Percentiles rank a stretch among this genome's conserved stretches.
These are phyloP conservation scores for Aurifilum marmelostoma DNA, from an alignment of 2,329 filamentous ascomycete species.

Conservation along the genomic window DNA sequence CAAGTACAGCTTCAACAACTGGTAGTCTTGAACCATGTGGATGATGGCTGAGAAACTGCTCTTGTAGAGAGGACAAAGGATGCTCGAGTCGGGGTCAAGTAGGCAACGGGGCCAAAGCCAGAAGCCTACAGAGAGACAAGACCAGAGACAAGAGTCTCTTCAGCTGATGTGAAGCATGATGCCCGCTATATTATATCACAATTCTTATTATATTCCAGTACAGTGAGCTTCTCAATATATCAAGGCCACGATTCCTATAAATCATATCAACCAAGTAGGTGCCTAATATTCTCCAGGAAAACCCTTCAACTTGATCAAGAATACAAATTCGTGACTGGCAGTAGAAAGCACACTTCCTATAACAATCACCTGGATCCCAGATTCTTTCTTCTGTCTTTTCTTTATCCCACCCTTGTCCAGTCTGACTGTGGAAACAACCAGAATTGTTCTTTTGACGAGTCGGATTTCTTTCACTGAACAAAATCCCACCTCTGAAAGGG, in stretches of 20 bases:
- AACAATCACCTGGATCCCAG: not conserved
- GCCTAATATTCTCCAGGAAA: not conserved
- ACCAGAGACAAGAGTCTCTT: not conserved
- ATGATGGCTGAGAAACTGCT: too few relatives aligned
- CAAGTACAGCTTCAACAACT: too few relatives aligned
- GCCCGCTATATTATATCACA: not conserved
- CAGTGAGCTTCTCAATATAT: not conserved
- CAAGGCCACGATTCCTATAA: not conserved
- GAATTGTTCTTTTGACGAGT: conserved; percentile 5
- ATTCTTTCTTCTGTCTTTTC: not conserved
- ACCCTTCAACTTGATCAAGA: not conserved
- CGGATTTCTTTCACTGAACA: not conserved
- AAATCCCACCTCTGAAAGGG: not conserved
- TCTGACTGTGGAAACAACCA: not conserved
- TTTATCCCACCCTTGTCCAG: not conserved
- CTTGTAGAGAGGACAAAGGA: not conserved
- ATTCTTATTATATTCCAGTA: not conserved
- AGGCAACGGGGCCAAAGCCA: too few relatives aligned
- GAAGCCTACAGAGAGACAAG: not conserved
- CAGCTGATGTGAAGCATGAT: not conserved
- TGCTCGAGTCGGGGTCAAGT: not conserved
- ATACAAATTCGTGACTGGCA: not conserved
- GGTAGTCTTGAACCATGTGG: too few relatives aligned
- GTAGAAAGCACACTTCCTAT: not conserved
- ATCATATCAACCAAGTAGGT: not conserved